phyloP scores from a whole-genome alignment of 1,284 basidiomycete species.

The Quambalaria eucalypti region DNA sequence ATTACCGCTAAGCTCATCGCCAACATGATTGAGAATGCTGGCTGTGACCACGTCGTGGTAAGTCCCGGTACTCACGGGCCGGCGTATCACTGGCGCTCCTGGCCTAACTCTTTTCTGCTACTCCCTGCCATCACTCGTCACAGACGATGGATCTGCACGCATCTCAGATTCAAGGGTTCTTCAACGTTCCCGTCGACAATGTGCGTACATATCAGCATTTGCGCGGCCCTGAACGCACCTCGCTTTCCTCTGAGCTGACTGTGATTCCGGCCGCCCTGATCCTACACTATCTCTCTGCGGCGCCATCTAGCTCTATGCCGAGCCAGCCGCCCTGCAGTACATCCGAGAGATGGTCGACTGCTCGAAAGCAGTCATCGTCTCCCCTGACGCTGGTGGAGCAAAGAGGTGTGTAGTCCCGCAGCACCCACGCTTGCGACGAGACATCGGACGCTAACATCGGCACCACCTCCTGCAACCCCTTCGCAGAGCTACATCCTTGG shows the following conservation, averaged over 20 bases:
- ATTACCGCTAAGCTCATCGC: slow-evolving; percentile 98
- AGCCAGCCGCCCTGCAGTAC: slow-evolving; percentile 91
- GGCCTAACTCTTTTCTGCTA: too few relatives aligned
- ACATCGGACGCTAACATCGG: background rate
- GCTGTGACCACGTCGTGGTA: slow-evolving; percentile 97
- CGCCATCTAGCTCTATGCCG: slow-evolving; percentile 72
- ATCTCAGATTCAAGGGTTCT: slow-evolving; percentile 68
- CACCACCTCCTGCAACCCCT: too few relatives aligned
- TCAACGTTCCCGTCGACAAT: slow-evolving; percentile 99
- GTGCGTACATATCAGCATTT: slow-evolving; percentile 53
- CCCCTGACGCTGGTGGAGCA: slow-evolving; percentile 95
- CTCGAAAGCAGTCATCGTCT: slow-evolving; percentile 86
- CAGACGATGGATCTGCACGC: slow-evolving; percentile 51
- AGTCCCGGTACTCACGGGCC: slow-evolving; percentile 51
- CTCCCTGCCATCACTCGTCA: background rate
- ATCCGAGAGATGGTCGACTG: slow-evolving; percentile 74
- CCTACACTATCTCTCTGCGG: too few relatives aligned
- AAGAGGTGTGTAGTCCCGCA: too few relatives aligned
- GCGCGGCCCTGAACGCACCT: slow-evolving; percentile 66
- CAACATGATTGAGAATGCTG: slow-evolving; percentile 95
- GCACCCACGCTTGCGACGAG: slow-evolving; percentile 7
- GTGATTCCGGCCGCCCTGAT: background rate
- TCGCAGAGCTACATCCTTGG: slow-evolving; percentile 96
- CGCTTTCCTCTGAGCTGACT: slow-evolving; percentile 56
- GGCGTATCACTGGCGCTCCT: background rate